phyloP scores from a whole-genome alignment of 2,329 filamentous ascomycete genomes.

The Fusarium xylarioides region DNA sequence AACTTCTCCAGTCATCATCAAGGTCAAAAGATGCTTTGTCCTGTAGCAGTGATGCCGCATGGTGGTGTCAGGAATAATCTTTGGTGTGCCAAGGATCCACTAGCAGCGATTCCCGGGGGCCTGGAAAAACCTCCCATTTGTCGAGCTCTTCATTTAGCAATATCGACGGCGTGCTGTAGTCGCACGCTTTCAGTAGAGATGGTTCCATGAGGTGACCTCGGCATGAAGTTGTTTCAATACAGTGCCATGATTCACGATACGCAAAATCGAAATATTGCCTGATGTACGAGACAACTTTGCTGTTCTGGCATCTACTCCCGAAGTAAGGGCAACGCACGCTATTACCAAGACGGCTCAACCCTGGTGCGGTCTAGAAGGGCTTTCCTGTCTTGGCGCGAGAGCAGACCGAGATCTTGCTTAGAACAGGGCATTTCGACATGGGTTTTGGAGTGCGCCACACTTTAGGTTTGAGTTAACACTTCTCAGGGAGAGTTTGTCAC shows the following conservation, averaged over 20 bases:
- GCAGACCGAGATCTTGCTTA: slow-evolving; percentile 33
- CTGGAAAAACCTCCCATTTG: slow-evolving; percentile 46
- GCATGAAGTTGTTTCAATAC: slow-evolving; percentile 9
- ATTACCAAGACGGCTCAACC: slow-evolving; percentile 27
- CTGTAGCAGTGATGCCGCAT: slow-evolving; percentile 18
- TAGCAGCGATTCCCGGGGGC: slow-evolving; percentile 38
- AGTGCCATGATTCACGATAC: slow-evolving; percentile 13
- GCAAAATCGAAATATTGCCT: background rate
- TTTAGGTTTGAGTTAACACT: slow-evolving; percentile 29
- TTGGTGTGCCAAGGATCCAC: slow-evolving; percentile 42
- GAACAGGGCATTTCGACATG: slow-evolving; percentile 26
- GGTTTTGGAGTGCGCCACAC: slow-evolving; percentile 33
- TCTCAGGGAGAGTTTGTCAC: slow-evolving; percentile 22
- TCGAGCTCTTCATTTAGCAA: slow-evolving; percentile 21
- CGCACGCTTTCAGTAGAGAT: slow-evolving; percentile 34
- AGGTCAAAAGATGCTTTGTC: slow-evolving; percentile 24
- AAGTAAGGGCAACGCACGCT: slow-evolving; percentile 14
- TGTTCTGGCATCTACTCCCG: background rate
- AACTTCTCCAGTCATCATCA: slow-evolving; percentile 13
- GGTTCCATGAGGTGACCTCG: slow-evolving; percentile 32
- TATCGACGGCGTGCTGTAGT: slow-evolving; percentile 42
- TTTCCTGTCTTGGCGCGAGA: slow-evolving; percentile 20
- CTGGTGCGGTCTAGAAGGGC: slow-evolving; percentile 9
- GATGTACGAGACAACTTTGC: background rate
- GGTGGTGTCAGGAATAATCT: slow-evolving; percentile 43